Evolutionary conservation across 2,329 filamentous ascomycete genomes (phyloP).

Genomic region (Zymoseptoria pseudotritici): DNA sequence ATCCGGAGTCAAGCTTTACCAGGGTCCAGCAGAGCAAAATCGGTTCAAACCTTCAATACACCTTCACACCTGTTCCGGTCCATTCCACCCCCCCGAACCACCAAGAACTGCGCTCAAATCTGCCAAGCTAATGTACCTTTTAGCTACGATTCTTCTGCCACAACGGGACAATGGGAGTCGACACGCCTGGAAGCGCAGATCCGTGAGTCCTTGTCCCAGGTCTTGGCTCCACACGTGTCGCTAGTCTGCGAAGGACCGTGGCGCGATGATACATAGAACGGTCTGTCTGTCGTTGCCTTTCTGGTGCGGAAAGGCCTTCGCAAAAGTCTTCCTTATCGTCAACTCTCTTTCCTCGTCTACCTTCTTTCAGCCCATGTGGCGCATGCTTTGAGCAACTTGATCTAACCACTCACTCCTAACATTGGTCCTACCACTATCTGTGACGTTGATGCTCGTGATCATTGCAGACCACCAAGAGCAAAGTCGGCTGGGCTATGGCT

Average conservation of each 20-base stretch:
- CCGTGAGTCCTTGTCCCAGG: constrained; percentile 1
- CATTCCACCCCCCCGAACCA: not conserved
- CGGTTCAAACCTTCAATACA: not conserved
- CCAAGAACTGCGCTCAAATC: not conserved
- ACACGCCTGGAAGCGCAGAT: not conserved
- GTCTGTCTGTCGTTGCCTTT: not conserved
- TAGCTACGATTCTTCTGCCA: not conserved
- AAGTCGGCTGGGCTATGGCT: constrained; percentile 20
- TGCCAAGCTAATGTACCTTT: not conserved
- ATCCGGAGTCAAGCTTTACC: not conserved
- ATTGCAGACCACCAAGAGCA: not conserved
- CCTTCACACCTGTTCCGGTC: not conserved
- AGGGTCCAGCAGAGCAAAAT: not conserved
- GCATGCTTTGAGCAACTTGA: not conserved
- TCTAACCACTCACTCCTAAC: not conserved
- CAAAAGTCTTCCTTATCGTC: not conserved
- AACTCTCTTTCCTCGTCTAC: not conserved
- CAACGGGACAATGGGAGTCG: not conserved
- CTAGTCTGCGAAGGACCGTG: not conserved
- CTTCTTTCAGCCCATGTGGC: not conserved
- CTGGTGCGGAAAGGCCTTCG: not conserved
- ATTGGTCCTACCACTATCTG: not conserved
- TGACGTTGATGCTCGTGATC: not conserved
- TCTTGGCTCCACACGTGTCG: not conserved
- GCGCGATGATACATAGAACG: not conserved